Percentiles rank a stretch among this genome's conserved stretches.
Evolutionary conservation across 495 filamentous ascomycete genomes (phyloP).

Genomic region (Cryomyces minteri): DNA sequence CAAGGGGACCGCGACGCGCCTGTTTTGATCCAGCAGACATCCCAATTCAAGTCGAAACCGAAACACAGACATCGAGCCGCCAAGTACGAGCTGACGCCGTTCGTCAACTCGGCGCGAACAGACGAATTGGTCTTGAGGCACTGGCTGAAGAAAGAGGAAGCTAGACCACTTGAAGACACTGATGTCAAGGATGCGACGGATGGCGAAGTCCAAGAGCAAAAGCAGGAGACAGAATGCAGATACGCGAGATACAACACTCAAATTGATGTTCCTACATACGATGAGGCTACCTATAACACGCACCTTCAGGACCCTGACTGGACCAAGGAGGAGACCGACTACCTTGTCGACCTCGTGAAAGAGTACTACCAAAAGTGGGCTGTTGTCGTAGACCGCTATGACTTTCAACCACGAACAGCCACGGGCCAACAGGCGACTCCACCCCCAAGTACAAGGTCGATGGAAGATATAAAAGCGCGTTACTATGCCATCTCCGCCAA

Average conservation of each 20-base stretch:
- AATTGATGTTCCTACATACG: slow-evolving; percentile 56
- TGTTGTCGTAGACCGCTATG: slow-evolving; percentile 85
- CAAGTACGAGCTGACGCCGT: neutral
- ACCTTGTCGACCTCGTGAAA: slow-evolving; percentile 51
- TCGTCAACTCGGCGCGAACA: neutral
- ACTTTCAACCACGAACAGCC: slow-evolving; percentile 36
- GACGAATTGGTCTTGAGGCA: slow-evolving; percentile 1
- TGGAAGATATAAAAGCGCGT: slow-evolving; percentile 83
- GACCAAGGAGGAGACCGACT: slow-evolving; percentile 86
- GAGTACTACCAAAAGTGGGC: slow-evolving; percentile 79
- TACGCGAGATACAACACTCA: slow-evolving; percentile 74
- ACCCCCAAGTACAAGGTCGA: slow-evolving; percentile 31
- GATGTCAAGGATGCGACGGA: neutral
- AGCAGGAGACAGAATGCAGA: slow-evolving; percentile 27
- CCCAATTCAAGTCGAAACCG: neutral
- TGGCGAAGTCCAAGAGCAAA: slow-evolving; percentile 3
- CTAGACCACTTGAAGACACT: neutral
- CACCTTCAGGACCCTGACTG: slow-evolving; percentile 58
- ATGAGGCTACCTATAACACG: slow-evolving; percentile 66
- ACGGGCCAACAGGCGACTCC: slow-evolving; percentile 15
- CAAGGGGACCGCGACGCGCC: slow-evolving; percentile 1
- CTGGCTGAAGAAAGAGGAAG: slow-evolving; percentile 1
- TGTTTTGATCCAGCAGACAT: neutral
- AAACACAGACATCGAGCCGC: neutral
- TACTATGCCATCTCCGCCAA: slow-evolving; percentile 76